phyloP scores from a whole-genome alignment of 2,329 filamentous ascomycete species.

The Scopulariopsis brevicaulis region DNA sequence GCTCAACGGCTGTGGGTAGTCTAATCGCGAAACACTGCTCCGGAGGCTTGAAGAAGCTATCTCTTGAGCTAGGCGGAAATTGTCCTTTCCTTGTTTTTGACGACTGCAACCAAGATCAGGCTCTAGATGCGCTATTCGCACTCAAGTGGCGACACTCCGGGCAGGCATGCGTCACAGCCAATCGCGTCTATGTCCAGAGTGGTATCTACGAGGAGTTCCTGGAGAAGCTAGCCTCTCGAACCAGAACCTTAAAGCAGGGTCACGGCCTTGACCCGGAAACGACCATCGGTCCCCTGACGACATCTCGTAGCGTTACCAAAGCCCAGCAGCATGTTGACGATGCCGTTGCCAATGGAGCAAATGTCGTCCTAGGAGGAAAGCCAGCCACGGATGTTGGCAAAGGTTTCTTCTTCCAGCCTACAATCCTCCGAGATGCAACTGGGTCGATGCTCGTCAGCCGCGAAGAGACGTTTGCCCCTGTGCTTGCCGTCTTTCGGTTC shows the following conservation, averaged over 20 bases:
- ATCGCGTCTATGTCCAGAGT: slow-evolving; percentile 69
- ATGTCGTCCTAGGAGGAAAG: slow-evolving; percentile 64
- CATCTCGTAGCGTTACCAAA: slow-evolving; percentile 70
- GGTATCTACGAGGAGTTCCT: slow-evolving; percentile 70
- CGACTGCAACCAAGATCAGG: slow-evolving; percentile 78
- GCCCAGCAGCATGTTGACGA: slow-evolving; percentile 72
- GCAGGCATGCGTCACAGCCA: slow-evolving; percentile 90
- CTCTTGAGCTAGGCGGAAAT: slow-evolving; percentile 89
- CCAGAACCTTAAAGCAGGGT: slow-evolving; percentile 64
- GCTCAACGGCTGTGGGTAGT: slow-evolving; percentile 58
- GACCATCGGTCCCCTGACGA: slow-evolving; percentile 77
- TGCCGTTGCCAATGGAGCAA: slow-evolving; percentile 65
- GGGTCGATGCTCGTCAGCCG: slow-evolving; percentile 70
- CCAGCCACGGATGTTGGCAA: slow-evolving; percentile 62
- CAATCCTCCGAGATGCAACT: slow-evolving; percentile 79
- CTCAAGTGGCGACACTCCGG: slow-evolving; percentile 92
- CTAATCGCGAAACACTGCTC: slow-evolving; percentile 83
- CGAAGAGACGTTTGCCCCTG: slow-evolving; percentile 93
- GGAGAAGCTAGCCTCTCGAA: slow-evolving; percentile 56
- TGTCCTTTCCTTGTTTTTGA: slow-evolving; percentile 96
- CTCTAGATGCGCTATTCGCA: slow-evolving; percentile 70
- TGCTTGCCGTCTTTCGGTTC: slow-evolving; percentile 83
- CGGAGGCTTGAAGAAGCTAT: slow-evolving; percentile 69
- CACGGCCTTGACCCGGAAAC: slow-evolving; percentile 58
- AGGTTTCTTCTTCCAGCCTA: slow-evolving; percentile 78